Evolutionary conservation across 2,329 filamentous ascomycete genomes (phyloP), one percentile per base, ranked within the genome.

Genomic region (Penicillium sp.): DNA sequence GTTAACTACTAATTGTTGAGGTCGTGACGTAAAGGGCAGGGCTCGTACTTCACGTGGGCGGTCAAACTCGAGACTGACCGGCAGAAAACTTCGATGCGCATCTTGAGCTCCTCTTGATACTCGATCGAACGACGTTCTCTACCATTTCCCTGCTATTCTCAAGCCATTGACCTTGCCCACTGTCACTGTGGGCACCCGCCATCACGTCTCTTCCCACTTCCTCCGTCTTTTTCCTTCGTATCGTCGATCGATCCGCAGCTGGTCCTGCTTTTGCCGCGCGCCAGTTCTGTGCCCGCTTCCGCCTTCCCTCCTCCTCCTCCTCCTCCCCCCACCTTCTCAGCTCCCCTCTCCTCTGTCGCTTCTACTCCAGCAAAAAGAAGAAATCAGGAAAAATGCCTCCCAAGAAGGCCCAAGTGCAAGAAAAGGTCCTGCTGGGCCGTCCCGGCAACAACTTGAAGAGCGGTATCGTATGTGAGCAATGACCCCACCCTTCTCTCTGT

Each of bases 371-470:
- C 70, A 82, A 80, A 69, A 81, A 83, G 74, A 81, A 83, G 73
- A 88, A 84, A 77, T 82, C 79, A 77, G 83, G 78, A 77, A 92
- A 87, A 77, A 99, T 99, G 95, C 85, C 92, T 81, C 95, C 95
- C 78, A 99, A 99, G 86, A 98, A 98, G 82, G 83, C 81, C 55
- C 89, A 87, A 71, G 87, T 91, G 72, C 90, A 97, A 85, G 91
- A 98, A 85, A 98, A 98, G 88, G 85, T 98, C 79, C 88, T 95
- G 70, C 85, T 99, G 79, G 95, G 95, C 79, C 86, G 95, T 77
- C 95, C 95, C 67, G 95, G 95, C 75, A 99, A 99, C 86, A 98
- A 87, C 82, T 80, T 99, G 80, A 99, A 98, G 87, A 97, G 92
- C 83, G 96, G 95, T 83, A 99, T 99, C 81, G 86, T 88, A 85